Percentiles rank a stretch among this genome's conserved stretches.
Conservation (phyloP, 2,329 filamentous ascomycete genomes). For the Fusarium chaquense region DNA sequence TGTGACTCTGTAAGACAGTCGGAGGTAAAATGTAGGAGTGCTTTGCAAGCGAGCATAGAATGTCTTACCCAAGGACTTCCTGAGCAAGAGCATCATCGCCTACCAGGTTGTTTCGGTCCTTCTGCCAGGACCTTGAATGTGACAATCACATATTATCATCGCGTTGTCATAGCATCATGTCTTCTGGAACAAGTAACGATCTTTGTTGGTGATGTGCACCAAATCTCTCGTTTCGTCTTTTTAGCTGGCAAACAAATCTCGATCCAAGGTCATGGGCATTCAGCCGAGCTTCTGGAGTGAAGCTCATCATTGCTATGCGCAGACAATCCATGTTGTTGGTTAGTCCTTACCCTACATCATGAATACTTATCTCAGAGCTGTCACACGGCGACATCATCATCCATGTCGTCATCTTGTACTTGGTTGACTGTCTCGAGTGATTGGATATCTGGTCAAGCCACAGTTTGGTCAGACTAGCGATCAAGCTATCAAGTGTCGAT, state of each 20-base stretch:
- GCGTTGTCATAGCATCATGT: background rate
- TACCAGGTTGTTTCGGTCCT: background rate
- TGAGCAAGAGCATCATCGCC: background rate
- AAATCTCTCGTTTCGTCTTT: background rate
- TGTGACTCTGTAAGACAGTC: too few species aligned
- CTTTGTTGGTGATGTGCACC: conserved; percentile 3
- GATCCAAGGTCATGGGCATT: conserved; percentile 1
- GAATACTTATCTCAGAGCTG: conserved; percentile 13
- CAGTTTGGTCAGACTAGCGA: conserved; percentile 25
- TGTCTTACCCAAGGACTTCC: background rate
- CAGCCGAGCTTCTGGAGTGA: background rate
- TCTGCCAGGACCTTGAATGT: background rate
- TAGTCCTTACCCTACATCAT: conserved; percentile 20
- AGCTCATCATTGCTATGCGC: conserved; percentile 25
- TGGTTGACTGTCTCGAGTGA: conserved; percentile 20
- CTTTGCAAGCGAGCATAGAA: background rate
- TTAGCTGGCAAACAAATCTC: conserved; percentile 7
- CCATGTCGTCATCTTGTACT: conserved; percentile 25
- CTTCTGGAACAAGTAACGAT: conserved; percentile 12
- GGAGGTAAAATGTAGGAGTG: background rate
- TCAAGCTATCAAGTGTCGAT: conserved; percentile 32
- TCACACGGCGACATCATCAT: conserved; percentile 23
- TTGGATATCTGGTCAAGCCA: conserved; percentile 31
- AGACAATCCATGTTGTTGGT: background rate
- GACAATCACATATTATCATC: background rate